Evolutionary conservation across 176 grass and related monocot species (phyloP).

Genomic region (Bromus sterilis): DNA sequence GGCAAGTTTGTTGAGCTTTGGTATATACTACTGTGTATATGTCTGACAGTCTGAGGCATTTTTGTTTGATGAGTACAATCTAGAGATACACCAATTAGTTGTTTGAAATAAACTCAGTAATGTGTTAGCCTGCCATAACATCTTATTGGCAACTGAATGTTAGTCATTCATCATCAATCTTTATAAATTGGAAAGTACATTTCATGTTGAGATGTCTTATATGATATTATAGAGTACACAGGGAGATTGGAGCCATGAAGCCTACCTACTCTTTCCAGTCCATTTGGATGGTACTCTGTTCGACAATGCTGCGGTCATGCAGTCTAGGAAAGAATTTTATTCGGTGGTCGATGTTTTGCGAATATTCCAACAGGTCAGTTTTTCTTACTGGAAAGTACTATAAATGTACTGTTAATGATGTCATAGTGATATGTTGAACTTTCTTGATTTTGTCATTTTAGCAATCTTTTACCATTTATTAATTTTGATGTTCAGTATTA

Average conservation of each 20-base stretch:
- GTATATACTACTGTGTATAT: neutral
- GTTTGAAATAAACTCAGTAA: neutral
- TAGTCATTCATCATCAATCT: neutral
- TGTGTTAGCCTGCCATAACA: neutral
- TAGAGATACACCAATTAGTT: neutral
- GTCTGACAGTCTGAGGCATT: neutral
- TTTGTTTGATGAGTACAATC: neutral
- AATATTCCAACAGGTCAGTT: slow-evolving; percentile 66
- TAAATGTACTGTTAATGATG: neutral
- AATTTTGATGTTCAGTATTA: neutral
- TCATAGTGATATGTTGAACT: neutral
- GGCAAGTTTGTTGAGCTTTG: neutral
- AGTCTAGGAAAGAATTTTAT: slow-evolving; percentile 76
- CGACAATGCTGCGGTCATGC: slow-evolving; percentile 68
- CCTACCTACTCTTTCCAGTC: slow-evolving; percentile 86
- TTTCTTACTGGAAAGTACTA: neutral
- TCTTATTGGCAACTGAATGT: neutral
- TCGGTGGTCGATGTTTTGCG: slow-evolving; percentile 51
- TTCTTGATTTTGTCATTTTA: neutral
- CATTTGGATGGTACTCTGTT: slow-evolving; percentile 93
- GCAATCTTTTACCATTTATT: neutral
- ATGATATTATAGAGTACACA: slow-evolving; percentile 57
- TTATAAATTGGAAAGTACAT: neutral
- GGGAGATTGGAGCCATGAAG: slow-evolving; percentile 85
- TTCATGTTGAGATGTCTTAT: slow-evolving; percentile 14